A percentile compares a stretch with the other conserved stretches of the same genome.
Evolutionary conservation across 768 basidiomycete genomes (phyloP).

Genomic region (Hericium erinaceus): DNA sequence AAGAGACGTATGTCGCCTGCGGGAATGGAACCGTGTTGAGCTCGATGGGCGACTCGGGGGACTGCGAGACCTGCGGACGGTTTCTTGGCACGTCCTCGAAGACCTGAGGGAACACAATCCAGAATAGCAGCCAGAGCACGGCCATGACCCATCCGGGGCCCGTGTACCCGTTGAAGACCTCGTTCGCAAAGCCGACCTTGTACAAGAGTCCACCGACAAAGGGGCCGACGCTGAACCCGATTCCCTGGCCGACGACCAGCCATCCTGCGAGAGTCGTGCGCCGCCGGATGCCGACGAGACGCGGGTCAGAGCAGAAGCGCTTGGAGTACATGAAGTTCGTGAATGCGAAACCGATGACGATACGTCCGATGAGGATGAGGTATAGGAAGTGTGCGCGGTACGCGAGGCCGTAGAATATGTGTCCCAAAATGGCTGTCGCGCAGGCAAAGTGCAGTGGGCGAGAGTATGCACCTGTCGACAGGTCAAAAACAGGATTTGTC

Average conservation of each 20-base stretch:
- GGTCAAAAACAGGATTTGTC: not conserved
- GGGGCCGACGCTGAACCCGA: constrained; percentile 55
- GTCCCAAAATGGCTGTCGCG: constrained; percentile 41
- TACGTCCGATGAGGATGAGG: constrained; percentile 63
- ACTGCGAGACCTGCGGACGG: not conserved
- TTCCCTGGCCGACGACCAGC: constrained; percentile 53
- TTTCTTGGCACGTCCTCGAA: constrained; percentile 25
- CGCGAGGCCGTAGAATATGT: constrained; percentile 52
- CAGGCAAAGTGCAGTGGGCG: constrained; percentile 48
- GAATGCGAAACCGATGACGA: constrained; percentile 51
- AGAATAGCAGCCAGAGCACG: constrained; percentile 42
- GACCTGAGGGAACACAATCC: constrained; percentile 25
- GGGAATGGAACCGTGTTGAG: not conserved
- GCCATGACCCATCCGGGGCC: constrained; percentile 63
- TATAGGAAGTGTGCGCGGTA: constrained; percentile 53
- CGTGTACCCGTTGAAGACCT: constrained; percentile 58
- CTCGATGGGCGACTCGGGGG: not conserved
- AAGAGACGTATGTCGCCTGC: not conserved
- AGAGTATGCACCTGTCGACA: constrained; percentile 39
- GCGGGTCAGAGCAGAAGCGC: constrained; percentile 60
- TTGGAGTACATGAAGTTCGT: constrained; percentile 61
- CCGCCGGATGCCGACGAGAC: constrained; percentile 53
- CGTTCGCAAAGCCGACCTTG: constrained; percentile 47
- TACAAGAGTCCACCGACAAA: constrained; percentile 55
- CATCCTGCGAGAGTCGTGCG: constrained; percentile 54